A percentile compares a stretch with the other conserved stretches of the same genome.
Evolutionary conservation across 352 stramenopile species (phyloP).

Genomic region (Elongisporangium anandrum): DNA sequence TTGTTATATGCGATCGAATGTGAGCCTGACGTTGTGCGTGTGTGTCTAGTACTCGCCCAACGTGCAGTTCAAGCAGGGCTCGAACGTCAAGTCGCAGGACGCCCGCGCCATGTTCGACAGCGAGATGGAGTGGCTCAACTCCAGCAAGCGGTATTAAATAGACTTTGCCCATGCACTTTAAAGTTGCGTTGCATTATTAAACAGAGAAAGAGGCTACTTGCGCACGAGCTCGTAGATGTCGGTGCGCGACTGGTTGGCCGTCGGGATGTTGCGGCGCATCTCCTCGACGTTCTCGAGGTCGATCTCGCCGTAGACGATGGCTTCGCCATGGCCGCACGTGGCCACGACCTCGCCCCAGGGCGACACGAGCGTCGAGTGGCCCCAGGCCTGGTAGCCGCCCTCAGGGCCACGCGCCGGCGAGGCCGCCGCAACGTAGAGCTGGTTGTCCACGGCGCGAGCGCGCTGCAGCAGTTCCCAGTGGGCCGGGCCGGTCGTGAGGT

Average conservation of each 20-base stretch:
- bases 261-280: conserved; percentile 96
- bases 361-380: conserved; percentile 96
- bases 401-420: conserved; percentile 94
- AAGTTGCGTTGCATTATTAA: background rate
- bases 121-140: conserved; percentile 79
- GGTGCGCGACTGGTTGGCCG: conserved; percentile 89
- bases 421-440: conserved; percentile 95
- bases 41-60: conserved; percentile 59
- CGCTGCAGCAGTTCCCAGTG: conserved; percentile 99
- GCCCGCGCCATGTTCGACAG: conserved; percentile 57
- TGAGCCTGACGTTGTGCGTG: background rate
- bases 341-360: conserved; percentile 97
- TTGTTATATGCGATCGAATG: background rate
- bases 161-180: background rate
- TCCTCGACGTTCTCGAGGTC: conserved; percentile 93
- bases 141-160: conserved; percentile 5
- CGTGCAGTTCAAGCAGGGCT: conserved; percentile 74
- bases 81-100: conserved; percentile 57
- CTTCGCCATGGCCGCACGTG: conserved; percentile 91
- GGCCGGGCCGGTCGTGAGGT: conserved; percentile 91
- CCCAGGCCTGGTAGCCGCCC: conserved; percentile 98
- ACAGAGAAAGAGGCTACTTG: conserved; percentile 39
- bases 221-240: conserved; percentile 94
- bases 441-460: conserved; percentile 91
- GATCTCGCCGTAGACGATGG: conserved; percentile 95